Evolutionary conservation across 192 early-diverging fungal species (phyloP), one percentile per base, ranked within the genome.

Genomic region (Linnemannia exigua): DNA sequence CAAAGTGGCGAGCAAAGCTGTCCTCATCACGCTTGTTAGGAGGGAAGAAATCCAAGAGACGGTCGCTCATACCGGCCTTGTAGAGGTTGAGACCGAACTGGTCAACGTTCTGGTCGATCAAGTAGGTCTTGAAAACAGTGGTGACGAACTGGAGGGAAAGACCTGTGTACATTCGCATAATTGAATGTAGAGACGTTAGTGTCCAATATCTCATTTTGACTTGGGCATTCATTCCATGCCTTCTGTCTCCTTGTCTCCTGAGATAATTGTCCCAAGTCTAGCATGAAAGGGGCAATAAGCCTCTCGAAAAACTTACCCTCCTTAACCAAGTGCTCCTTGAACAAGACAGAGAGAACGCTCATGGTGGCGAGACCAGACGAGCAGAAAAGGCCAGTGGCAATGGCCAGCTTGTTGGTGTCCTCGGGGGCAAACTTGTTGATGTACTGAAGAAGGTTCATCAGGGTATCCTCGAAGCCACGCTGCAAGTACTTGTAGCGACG

Each of bases 281-380:
- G 58, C 28, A 63, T 63, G 58, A 63, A 63, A 70, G 38, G 19
- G 19, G 38, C n/a, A 68, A 15, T 17, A 33, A 31, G 41, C 33
- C 15, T 19, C 19, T 41, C 22, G 6, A 17, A 54, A 28, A 20
- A 37, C 80, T 77, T 90, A 91, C 94, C 94, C 80, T 98, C 97
- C 90, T 97, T 97, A 80, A 97, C 96, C 84, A 99, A 91, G 84
- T 99, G 96, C 79, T 99, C 98, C 90, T 97, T 97, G 80, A 96
- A 92, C 74, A 98, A 87, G 58, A 92, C 91, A 50, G 88, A 91
- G 75, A 99, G 91, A 12, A 96, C 94, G 70, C 91, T 91, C 73
- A 97, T 87, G 22, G 92, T 89, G 50, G 95, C 89, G 66, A 96
- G 90, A 54, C 94, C 92, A 54, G 81, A 90, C 72, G 94, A 88